Evolutionary conservation across 805 yeast species (phyloP).

Genomic region (Candida wancherniae): DNA sequence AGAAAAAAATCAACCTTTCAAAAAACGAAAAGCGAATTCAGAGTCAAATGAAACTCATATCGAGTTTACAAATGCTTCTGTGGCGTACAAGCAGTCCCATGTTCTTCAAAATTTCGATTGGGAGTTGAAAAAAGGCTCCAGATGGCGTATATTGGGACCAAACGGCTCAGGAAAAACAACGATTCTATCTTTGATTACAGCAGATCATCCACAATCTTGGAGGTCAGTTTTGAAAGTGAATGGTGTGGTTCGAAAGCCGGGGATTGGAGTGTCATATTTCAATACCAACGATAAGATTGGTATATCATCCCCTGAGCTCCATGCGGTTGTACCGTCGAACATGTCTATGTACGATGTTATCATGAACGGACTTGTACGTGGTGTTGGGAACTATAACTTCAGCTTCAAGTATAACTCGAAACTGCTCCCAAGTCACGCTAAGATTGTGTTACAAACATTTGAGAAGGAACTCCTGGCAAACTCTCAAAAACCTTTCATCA

Average conservation of each 20-base stretch:
- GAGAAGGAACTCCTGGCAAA: constrained; percentile 27
- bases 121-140: constrained; percentile 65
- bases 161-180: constrained; percentile 96
- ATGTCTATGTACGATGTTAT: constrained; percentile 54
- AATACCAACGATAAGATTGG: constrained; percentile 79
- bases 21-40: too few relatives aligned
- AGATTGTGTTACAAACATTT: constrained; percentile 19
- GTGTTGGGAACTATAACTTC: constrained; percentile 57
- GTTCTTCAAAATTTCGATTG: constrained; percentile 60
- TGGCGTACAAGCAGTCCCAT: constrained; percentile 59
- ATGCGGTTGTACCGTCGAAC: constrained; percentile 68
- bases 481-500: constrained; percentile 43
- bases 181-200: constrained; percentile 72
- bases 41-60: too few relatives aligned
- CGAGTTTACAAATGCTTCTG: constrained; percentile 56
- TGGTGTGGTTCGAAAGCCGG: constrained; percentile 68
- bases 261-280: constrained; percentile 66
- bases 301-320: constrained; percentile 87
- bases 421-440: constrained; percentile 12
- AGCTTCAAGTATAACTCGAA: constrained; percentile 37
- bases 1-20: not conserved
- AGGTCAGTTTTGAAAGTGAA: constrained; percentile 57
- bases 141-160: constrained; percentile 84
- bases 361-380: constrained; percentile 59
- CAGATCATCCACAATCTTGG: constrained; percentile 98